These are phyloP conservation scores for Scedosporium aurantiacum DNA, from an alignment of 2,329 filamentous ascomycete species.

Conservation along the genomic window DNA sequence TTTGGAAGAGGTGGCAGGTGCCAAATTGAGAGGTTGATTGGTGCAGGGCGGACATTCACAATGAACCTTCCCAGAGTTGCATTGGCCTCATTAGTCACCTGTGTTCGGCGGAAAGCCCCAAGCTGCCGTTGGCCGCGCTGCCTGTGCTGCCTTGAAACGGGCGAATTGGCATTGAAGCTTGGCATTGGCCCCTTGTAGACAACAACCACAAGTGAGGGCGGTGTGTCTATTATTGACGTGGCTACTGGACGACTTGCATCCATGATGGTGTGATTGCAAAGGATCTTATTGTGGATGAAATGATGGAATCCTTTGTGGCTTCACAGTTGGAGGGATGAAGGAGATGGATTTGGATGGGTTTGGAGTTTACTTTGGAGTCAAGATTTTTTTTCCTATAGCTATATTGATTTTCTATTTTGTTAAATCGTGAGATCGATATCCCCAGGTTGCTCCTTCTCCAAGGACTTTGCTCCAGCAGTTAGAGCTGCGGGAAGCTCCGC, in stretches of 20 bases:
- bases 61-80: neutral
- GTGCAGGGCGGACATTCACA: neutral
- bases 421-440: too few relatives aligned
- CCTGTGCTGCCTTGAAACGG: neutral
- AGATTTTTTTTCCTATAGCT: too few relatives aligned
- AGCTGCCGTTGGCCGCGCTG: neutral
- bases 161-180: neutral
- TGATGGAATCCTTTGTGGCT: neutral
- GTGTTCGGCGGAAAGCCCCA: neutral
- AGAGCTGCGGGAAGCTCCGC: too few relatives aligned
- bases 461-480: too few relatives aligned
- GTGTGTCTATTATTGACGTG: conserved; percentile 1
- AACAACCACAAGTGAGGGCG: neutral
- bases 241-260: neutral
- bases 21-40: neutral
- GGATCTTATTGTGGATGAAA: neutral
- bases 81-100: neutral
- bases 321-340: too few relatives aligned
- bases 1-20: neutral
- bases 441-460: too few relatives aligned
- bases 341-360: too few relatives aligned
- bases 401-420: too few relatives aligned
- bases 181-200: neutral
- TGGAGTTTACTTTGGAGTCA: too few relatives aligned
- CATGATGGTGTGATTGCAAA: neutral